Evolutionary conservation across 805 yeast species (phyloP), one percentile per base, ranked within the genome.

Genomic region (Lachancea nothofagi): DNA sequence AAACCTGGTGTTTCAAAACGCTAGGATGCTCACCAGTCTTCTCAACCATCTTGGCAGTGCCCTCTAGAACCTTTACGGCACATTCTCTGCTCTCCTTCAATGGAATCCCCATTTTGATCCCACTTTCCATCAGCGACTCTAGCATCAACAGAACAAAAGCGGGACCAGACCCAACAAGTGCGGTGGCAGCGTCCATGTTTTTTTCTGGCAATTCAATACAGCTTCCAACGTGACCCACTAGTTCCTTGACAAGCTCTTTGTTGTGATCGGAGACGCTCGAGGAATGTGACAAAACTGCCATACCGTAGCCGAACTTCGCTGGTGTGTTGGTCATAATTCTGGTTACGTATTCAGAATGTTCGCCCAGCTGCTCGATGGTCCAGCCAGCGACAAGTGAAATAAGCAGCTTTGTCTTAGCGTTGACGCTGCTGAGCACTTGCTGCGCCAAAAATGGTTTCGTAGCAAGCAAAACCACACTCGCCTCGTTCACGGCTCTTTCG

Each of bases 241-340:
- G 64, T 42, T 64, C 51, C 7, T 49, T 41, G 1, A 72, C 73
- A 7, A 50, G 25, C 19, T 42, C 27, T 25, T 46, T 52, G 47
- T 71, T 71, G 33, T 67, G 65, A 22, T 56, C 52, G 26, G 64
- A 67, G 14, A 79, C 80, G 8, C 62, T 63, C 2, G 62, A 46
- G 7, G 90, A 77, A 55, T 84, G 78, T 2, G 96, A 75, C n/a
- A 93, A 79, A 28, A 87, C 88, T 8, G 97, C 96, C 72, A 90
- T 87, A 37, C 97, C 98, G 51, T 80, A 77, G 17, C 97, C 96
- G 61, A 75, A 85, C 60, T 81, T 80, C 14, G 96, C 94, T 3
- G 99, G 97, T 0, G 98, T 93, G 66, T 90, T 93, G 33, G 99
- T 90, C 95, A 94, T 89, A n/a, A 94, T 95, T 47, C 95, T 75